These are phyloP conservation scores for Acmispon strigosus DNA, from an alignment of 306 rosid species.

Conservation along the genomic window DNA sequence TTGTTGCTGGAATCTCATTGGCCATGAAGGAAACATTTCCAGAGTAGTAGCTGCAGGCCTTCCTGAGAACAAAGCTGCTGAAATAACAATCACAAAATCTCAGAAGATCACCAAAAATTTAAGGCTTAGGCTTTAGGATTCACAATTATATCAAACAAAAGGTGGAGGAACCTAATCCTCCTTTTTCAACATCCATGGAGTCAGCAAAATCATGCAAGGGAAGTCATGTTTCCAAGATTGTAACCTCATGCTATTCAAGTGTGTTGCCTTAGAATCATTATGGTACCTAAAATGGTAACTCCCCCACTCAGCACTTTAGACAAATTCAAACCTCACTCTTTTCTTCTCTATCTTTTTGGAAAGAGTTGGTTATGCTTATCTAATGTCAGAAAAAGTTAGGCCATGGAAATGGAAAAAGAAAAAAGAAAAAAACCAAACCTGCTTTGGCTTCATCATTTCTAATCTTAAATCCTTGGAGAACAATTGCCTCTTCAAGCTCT, in stretches of 20 bases:
- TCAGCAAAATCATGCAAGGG: slow-evolving; percentile 45
- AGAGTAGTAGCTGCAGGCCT: slow-evolving; percentile 96
- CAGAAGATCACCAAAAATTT: slow-evolving; percentile 40
- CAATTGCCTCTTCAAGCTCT: slow-evolving; percentile 91
- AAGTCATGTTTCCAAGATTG: slow-evolving; percentile 52
- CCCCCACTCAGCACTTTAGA: slow-evolving; percentile 23
- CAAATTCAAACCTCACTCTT: slow-evolving; percentile 33
- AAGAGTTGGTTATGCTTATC: slow-evolving; percentile 45
- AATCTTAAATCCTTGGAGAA: slow-evolving; percentile 59
- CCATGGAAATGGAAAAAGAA: neutral
- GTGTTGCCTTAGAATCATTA: slow-evolving; percentile 45
- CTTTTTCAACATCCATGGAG: slow-evolving; percentile 55
- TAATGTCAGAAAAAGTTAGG: slow-evolving; percentile 33
- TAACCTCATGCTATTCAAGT: slow-evolving; percentile 52
- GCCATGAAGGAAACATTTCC: slow-evolving; percentile 99
- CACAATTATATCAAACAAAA: slow-evolving; percentile 20
- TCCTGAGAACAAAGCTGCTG: slow-evolving; percentile 64
- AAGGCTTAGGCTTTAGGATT: slow-evolving; percentile 17
- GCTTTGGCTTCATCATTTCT: slow-evolving; percentile 81
- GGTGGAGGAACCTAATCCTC: slow-evolving; percentile 45
- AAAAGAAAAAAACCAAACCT: slow-evolving; percentile 30
- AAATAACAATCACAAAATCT: slow-evolving; percentile 44
- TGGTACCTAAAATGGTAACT: slow-evolving; percentile 43
- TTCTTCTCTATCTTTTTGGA: slow-evolving; percentile 22
- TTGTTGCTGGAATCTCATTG: slow-evolving; percentile 71